Evolutionary conservation across 129 eudicot genomes (phyloP).

Genomic region (Erigeron canadensis): DNA sequence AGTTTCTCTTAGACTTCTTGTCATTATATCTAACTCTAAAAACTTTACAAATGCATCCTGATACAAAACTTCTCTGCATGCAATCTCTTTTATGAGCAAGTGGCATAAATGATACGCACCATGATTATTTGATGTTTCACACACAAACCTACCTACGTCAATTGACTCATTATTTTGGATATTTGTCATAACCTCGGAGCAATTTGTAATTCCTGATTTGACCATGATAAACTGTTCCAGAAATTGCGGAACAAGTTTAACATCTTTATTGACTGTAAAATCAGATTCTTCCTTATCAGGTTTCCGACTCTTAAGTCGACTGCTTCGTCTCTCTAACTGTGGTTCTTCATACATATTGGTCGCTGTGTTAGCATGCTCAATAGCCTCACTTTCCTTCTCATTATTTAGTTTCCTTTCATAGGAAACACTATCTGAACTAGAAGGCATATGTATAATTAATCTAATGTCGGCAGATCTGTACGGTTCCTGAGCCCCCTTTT

Average conservation of each 20-base stretch:
- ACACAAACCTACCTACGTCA: slow-evolving; percentile 58
- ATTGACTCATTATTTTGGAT: slow-evolving; percentile 44
- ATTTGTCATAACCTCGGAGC: slow-evolving; percentile 34
- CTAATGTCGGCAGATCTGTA: slow-evolving; percentile 47
- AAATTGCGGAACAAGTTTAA: slow-evolving; percentile 65
- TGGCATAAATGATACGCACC: slow-evolving; percentile 81
- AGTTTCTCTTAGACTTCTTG: slow-evolving; percentile 59
- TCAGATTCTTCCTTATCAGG: slow-evolving; percentile 84
- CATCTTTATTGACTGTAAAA: slow-evolving; percentile 60
- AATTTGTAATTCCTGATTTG: slow-evolving; percentile 39
- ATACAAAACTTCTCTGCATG: slow-evolving; percentile 43
- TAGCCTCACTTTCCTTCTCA: slow-evolving; percentile 29
- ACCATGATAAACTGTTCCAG: slow-evolving; percentile 57
- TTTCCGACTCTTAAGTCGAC: slow-evolving; percentile 82
- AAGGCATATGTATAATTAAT: slow-evolving; percentile 53
- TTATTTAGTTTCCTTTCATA: slow-evolving; percentile 33
- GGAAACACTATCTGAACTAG: slow-evolving; percentile 31
- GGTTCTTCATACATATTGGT: slow-evolving; percentile 54
- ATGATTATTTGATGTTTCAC: slow-evolving; percentile 53
- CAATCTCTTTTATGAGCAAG: slow-evolving; percentile 78
- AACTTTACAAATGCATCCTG: slow-evolving; percentile 51
- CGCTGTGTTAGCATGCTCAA: slow-evolving; percentile 41
- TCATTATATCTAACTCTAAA: slow-evolving; percentile 76
- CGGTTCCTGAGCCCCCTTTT: slow-evolving; percentile 33
- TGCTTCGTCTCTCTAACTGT: slow-evolving; percentile 89